phyloP scores from a whole-genome alignment of 2,329 filamentous ascomycete species.

The Xylaria sp. region DNA sequence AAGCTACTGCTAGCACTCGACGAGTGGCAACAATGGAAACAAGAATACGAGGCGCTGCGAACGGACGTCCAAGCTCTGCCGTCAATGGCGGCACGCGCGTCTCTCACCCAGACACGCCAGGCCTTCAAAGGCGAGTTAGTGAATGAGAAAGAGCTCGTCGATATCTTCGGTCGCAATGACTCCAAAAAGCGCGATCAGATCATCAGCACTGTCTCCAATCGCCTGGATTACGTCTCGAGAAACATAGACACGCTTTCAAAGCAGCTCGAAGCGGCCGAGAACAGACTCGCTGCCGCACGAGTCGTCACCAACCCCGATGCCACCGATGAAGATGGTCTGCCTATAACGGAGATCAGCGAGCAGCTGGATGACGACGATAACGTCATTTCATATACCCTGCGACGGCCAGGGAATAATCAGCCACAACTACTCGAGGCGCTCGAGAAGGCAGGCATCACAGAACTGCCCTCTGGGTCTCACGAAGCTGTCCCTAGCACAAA shows the following conservation, averaged over 20 bases:
- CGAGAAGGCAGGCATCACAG: conserved; percentile 74
- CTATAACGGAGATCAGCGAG: conserved; percentile 90
- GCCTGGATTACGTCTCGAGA: conserved; percentile 87
- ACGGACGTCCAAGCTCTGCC: conserved; percentile 73
- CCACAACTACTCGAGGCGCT: conserved; percentile 74
- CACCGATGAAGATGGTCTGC: conserved; percentile 71
- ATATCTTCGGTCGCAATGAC: conserved; percentile 52
- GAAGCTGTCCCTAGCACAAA: conserved; percentile 32
- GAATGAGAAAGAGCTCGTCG: conserved; percentile 61
- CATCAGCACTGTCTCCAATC: conserved; percentile 69
- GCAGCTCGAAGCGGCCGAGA: conserved; percentile 68
- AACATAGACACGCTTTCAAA: conserved; percentile 71
- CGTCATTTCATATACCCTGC: conserved; percentile 70
- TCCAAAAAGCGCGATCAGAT: conserved; percentile 66
- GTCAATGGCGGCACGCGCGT: conserved; percentile 53
- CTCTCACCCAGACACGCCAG: conserved; percentile 63
- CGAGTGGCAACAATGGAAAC: conserved; percentile 90
- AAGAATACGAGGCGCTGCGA: conserved; percentile 88
- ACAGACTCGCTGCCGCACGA: conserved; percentile 69
- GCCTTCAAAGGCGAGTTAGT: conserved; percentile 69
- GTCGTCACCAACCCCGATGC: conserved; percentile 65
- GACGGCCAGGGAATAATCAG: conserved; percentile 70
- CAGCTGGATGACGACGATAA: conserved; percentile 91
- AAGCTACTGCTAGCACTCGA: conserved; percentile 77
- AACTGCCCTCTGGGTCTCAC: conserved; percentile 40